Conservation (phyloP, 1,284 basidiomycete species). For the Irpex lacteus region DNA sequence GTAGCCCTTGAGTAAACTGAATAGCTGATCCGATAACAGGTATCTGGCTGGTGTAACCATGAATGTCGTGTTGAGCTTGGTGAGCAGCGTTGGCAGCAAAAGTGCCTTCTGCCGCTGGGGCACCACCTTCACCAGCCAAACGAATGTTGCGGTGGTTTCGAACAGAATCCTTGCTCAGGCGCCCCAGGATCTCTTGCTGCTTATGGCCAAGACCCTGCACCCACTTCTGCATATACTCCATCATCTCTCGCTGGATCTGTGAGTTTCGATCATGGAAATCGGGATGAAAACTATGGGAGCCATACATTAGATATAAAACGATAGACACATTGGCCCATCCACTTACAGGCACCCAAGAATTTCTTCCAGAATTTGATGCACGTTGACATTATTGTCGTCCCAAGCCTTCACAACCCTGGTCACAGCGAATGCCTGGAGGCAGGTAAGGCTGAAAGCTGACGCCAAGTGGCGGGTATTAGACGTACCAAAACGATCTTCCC, state of each 20-base stretch:
- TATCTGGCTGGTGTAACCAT: conserved; percentile 45
- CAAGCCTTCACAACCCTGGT: conserved; percentile 76
- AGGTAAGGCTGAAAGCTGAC: conserved; percentile 13
- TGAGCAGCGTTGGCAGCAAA: conserved; percentile 46
- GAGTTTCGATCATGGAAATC: conserved; percentile 74
- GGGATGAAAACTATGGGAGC: conserved; percentile 71
- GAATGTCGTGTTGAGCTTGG: conserved; percentile 44
- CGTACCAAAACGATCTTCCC: conserved; percentile 68
- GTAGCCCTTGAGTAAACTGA: conserved; percentile 32
- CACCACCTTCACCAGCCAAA: conserved; percentile 50
- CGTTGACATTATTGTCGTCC: conserved; percentile 68
- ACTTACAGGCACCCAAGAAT: conserved; percentile 72
- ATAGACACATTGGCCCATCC: background rate
- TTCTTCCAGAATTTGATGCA: conserved; percentile 62
- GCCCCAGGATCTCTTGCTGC: conserved; percentile 53
- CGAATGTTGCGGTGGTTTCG: conserved; percentile 75
- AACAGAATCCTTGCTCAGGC: conserved; percentile 66
- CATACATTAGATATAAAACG: background rate
- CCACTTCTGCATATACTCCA: conserved; percentile 63
- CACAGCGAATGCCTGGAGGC: conserved; percentile 50
- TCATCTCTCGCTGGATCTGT: conserved; percentile 78
- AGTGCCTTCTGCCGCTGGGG: conserved; percentile 39
- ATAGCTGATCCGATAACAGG: conserved; percentile 50
- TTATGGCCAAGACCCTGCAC: conserved; percentile 51
- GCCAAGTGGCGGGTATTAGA: conserved; percentile 15